A percentile compares a stretch with the other conserved stretches of the same genome.
Evolutionary conservation across 768 basidiomycete species (phyloP).

Genomic region (Termitomyces bulborhizus): DNA sequence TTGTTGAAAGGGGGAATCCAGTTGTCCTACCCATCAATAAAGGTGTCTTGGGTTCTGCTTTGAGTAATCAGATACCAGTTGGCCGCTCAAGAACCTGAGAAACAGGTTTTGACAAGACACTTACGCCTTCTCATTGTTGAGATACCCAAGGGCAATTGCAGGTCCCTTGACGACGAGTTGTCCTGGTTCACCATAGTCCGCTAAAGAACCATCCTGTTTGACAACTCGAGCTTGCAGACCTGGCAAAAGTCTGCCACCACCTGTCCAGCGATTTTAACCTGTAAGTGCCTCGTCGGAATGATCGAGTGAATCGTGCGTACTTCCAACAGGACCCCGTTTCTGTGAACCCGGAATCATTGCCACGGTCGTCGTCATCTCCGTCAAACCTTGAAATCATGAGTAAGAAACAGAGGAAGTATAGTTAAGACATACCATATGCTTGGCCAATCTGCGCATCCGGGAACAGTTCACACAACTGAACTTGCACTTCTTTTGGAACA

Average conservation of each 20-base stretch:
- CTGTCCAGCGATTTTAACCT: constrained; percentile 13
- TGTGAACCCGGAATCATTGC: constrained; percentile 37
- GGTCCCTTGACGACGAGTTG: constrained; percentile 44
- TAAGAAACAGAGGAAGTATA: neutral
- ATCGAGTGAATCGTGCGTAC: constrained; percentile 17
- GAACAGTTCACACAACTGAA: constrained; percentile 36
- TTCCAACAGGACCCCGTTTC: constrained; percentile 32
- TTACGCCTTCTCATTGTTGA: constrained; percentile 46
- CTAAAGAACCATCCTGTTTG: constrained; percentile 38
- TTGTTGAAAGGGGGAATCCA: neutral
- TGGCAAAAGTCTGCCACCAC: constrained; percentile 37
- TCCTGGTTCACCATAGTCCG: constrained; percentile 37
- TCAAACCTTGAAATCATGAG: constrained; percentile 14
- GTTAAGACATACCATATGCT: constrained; percentile 39
- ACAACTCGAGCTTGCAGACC: constrained; percentile 39
- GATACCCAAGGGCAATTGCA: constrained; percentile 35
- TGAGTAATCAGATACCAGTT: neutral
- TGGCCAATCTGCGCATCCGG: constrained; percentile 53
- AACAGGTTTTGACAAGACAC: constrained; percentile 17
- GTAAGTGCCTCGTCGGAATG: neutral
- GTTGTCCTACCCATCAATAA: constrained; percentile 44
- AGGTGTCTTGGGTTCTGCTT: constrained; percentile 50
- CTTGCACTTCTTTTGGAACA: constrained; percentile 43
- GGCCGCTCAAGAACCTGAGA: neutral
- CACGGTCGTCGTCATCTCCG: constrained; percentile 38